Percentiles rank a stretch among this genome's conserved stretches.
Conservation (phyloP, 441 rosid species). For the Rhodomyrtus psidioides region DNA sequence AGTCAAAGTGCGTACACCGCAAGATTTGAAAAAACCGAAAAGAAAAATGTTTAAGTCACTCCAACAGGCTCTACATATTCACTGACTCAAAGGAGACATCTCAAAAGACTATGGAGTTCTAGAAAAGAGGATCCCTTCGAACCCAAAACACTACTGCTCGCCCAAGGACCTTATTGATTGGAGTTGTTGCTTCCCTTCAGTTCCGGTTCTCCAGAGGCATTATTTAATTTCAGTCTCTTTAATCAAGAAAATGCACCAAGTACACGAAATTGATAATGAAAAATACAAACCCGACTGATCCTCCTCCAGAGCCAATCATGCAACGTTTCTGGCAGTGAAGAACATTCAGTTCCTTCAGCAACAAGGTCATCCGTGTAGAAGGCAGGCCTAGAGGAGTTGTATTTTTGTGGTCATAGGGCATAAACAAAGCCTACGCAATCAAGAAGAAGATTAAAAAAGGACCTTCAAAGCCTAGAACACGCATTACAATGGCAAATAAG, state of each 20-base stretch:
- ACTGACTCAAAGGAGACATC: not conserved
- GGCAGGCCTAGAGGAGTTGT: slow-evolving; percentile 69
- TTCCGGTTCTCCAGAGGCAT: not conserved
- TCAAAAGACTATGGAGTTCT: not conserved
- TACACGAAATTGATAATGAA: not conserved
- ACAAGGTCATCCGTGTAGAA: slow-evolving; percentile 47
- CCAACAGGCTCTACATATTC: not conserved
- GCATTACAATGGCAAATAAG: not conserved
- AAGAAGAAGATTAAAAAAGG: not conserved
- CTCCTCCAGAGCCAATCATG: slow-evolving; percentile 96
- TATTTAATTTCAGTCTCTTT: not conserved
- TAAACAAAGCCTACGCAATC: slow-evolving; percentile 69
- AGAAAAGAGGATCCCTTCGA: not conserved
- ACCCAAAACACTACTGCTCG: not conserved
- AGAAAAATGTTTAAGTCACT: not conserved
- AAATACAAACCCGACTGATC: slow-evolving; percentile 93
- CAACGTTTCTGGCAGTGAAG: slow-evolving; percentile 74
- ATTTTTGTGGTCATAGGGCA: slow-evolving; percentile 98
- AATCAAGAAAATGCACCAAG: not conserved
- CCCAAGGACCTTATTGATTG: not conserved
- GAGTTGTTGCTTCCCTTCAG: not conserved
- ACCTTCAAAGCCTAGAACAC: not conserved
- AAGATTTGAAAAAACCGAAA: not conserved
- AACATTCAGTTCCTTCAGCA: slow-evolving; percentile 72
- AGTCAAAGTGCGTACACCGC: not conserved